A percentile compares a stretch with the other conserved stretches of the same genome.
Evolutionary conservation across 1,139 yeast species (phyloP).

Genomic region (Kodamaea anthophila): DNA sequence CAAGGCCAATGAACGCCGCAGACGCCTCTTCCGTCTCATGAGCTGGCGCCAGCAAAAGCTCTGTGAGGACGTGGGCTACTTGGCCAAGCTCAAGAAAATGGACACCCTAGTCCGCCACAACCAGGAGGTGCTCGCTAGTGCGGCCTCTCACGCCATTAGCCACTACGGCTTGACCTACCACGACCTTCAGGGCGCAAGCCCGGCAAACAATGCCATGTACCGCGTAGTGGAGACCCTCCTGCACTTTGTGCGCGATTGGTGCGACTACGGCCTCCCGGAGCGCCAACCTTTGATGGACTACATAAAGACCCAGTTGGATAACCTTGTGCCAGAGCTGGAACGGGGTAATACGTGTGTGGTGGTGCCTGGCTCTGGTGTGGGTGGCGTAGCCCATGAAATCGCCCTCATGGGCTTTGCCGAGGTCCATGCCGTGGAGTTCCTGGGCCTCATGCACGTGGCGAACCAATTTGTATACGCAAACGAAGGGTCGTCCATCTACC

Average conservation of each 20-base stretch:
- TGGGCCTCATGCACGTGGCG: slow-evolving; percentile 63
- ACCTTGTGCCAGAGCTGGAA: slow-evolving; percentile 20
- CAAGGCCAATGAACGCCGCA: slow-evolving; percentile 40
- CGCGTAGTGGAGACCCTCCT: slow-evolving; percentile 66
- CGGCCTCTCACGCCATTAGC: slow-evolving; percentile 37
- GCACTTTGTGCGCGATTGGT: slow-evolving; percentile 76
- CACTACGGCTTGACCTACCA: slow-evolving; percentile 34
- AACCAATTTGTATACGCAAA: slow-evolving; percentile 47
- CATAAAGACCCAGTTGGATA: slow-evolving; percentile 29
- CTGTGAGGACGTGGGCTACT: slow-evolving; percentile 51
- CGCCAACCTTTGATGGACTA: slow-evolving; percentile 48
- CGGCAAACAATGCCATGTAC: slow-evolving; percentile 28
- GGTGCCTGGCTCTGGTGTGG: slow-evolving; percentile 79
- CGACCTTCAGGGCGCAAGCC: slow-evolving; percentile 29
- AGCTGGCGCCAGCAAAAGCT: slow-evolving; percentile 50
- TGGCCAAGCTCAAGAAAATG: slow-evolving; percentile 41
- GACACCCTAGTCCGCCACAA: slow-evolving; percentile 43
- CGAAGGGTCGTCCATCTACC: slow-evolving; percentile 35
- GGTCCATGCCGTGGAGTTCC: slow-evolving; percentile 68
- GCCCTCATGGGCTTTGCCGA: slow-evolving; percentile 35
- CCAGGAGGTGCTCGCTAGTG: slow-evolving; percentile 35
- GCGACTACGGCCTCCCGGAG: slow-evolving; percentile 38
- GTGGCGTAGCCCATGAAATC: slow-evolving; percentile 62
- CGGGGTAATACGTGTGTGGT: slow-evolving; percentile 41
- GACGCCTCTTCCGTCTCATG: slow-evolving; percentile 42